phyloP scores from a whole-genome alignment of 352 stramenopile species.

The Pythium guiyangense region DNA sequence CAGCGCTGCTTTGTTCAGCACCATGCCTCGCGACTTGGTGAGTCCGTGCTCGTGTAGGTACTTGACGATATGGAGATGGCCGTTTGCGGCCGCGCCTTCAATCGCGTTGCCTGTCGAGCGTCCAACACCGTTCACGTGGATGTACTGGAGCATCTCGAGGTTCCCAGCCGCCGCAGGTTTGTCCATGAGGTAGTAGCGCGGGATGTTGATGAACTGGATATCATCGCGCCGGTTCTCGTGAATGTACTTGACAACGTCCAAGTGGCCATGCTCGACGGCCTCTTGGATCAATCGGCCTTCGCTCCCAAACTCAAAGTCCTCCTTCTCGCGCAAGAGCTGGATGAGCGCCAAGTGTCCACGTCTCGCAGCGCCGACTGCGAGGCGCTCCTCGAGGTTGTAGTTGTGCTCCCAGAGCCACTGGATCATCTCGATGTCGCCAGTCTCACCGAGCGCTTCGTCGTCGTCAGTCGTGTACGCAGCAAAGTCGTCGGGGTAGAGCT shows the following conservation, averaged over 20 bases:
- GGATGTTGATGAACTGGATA: too few relatives aligned
- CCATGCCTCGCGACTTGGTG: not conserved
- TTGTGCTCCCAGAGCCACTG: not conserved
- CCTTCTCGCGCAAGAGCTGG: too few relatives aligned
- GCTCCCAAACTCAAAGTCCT: too few relatives aligned
- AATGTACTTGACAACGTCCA: too few relatives aligned
- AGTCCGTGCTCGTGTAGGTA: constrained; percentile 13
- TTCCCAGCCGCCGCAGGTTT: constrained; percentile 6
- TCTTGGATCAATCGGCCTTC: too few relatives aligned
- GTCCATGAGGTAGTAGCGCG: too few relatives aligned
- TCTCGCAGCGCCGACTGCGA: not conserved
- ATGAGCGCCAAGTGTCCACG: too few relatives aligned
- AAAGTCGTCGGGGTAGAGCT: not conserved
- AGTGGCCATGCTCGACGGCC: too few relatives aligned
- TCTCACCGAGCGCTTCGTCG: not conserved
- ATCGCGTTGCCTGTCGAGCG: not conserved
- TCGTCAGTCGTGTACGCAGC: not conserved
- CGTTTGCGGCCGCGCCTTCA: constrained; percentile 1
- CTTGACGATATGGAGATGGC: constrained; percentile 10
- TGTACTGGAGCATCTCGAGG: constrained; percentile 24
- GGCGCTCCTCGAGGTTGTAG: not conserved
- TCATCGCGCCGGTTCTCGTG: too few relatives aligned
- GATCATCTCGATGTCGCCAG: not conserved
- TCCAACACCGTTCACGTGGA: constrained; percentile 13
- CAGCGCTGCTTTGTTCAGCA: not conserved